Base-by-base conservation (phyloP, 441 rosid species). In the Raphanus hybrid region DNA sequence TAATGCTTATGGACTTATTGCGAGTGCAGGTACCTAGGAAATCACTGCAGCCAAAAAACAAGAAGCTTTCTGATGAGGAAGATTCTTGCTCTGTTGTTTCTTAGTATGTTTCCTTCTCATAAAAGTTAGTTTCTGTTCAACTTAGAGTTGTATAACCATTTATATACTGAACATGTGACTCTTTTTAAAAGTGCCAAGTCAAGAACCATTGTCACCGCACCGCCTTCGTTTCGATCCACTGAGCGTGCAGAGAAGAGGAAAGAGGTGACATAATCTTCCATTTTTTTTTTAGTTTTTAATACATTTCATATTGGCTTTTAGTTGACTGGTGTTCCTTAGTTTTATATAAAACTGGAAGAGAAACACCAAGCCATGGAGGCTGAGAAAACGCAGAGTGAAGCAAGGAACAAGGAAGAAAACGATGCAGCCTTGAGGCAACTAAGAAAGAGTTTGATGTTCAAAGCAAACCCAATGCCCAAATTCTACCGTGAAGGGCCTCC, bases 391-490 rank as follows among this genome's bases (percentile, higher is more conserved):
- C 89, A 96, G 77, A 88, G 80, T 73, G 95, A 93, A 85, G 95
- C 85, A 63, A 87, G 97, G 82, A 84, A 85, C 75, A 96, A 86
- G 99, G 98, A 96, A 86, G 98, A 93, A 84, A 87, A 16, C 71
- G 92, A 90, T 79, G 98, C 90, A 59, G 94, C 90, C 14, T 84
- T 96, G 78, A 96, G 85, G 90, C 89, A 90, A 77, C 70, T 96
- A 80, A 87, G 98, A 80, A 96, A 87, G 87, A 92, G 91, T 85
- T 86, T 96, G 86, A 80, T 69, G 78, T 93, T 96, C 74, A 96
- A 87, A 87, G 99, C 99, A 11, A 92, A 55, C 75, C 98, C 99
- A 18, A 91, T 96, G 97, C 99, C 99, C 48, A 92, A 92, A 78
- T 96, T 96, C 86, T 96, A 96, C 80, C 83, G 82, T 3, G 98